Percentiles rank a stretch among this genome's conserved stretches.
Evolutionary conservation across 176 grass and related monocot species (phyloP).

Genomic region (Musa acuminata): DNA sequence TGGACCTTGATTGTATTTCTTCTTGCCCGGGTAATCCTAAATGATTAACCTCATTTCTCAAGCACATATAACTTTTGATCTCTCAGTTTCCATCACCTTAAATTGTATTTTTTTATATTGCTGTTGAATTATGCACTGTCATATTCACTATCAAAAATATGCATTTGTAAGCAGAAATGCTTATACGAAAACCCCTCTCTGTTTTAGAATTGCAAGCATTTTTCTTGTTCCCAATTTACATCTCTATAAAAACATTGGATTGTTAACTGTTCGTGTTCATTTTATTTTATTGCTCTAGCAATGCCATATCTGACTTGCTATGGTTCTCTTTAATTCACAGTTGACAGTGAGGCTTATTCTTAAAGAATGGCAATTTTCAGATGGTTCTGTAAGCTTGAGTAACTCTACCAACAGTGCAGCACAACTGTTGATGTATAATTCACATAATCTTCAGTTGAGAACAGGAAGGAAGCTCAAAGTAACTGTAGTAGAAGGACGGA

Average conservation of each 20-base stretch:
- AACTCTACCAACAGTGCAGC: slow-evolving; percentile 29
- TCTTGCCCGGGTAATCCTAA: neutral
- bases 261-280: neutral
- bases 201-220: neutral
- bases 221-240: neutral
- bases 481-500: slow-evolving; percentile 57
- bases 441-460: slow-evolving; percentile 33
- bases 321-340: slow-evolving; percentile 31
- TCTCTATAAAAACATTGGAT: neutral
- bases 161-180: neutral
- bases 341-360: slow-evolving; percentile 70
- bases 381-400: slow-evolving; percentile 65
- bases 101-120: neutral
- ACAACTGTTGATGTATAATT: slow-evolving; percentile 31
- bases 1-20: neutral
- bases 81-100: neutral
- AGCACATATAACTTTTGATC: neutral
- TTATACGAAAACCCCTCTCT: neutral
- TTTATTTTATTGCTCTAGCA: neutral
- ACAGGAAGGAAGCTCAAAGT: slow-evolving; percentile 84
- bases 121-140: neutral
- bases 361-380: slow-evolving; percentile 96
- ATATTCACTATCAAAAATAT: neutral
- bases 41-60: neutral
- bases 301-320: slow-evolving; percentile 12